Percentiles rank a stretch among this genome's conserved stretches.
phyloP scores from a whole-genome alignment of 306 rosid genomes.

The Heteromeles arbutifolia region DNA sequence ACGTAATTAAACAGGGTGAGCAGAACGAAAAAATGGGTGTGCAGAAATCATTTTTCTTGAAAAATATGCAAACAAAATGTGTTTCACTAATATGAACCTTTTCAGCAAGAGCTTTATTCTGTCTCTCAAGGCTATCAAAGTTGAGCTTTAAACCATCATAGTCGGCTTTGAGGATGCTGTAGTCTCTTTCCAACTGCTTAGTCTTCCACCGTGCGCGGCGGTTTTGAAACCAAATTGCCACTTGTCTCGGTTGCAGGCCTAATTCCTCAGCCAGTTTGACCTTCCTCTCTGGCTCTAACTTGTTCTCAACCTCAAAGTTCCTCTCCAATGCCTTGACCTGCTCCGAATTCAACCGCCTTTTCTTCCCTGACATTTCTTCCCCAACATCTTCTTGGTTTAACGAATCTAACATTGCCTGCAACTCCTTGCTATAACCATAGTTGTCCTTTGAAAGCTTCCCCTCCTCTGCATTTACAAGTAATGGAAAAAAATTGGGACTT shows the following conservation, averaged over 20 bases:
- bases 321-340: conserved; percentile 69
- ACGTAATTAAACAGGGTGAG: background rate
- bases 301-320: conserved; percentile 63
- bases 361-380: conserved; percentile 49
- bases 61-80: background rate
- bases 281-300: conserved; percentile 70
- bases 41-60: background rate
- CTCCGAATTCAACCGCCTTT: conserved; percentile 45
- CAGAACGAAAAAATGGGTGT: background rate
- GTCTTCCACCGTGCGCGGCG: conserved; percentile 81
- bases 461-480: conserved; percentile 22
- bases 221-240: conserved; percentile 84
- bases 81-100: conserved; percentile 25
- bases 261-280: conserved; percentile 53
- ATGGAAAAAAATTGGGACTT: background rate
- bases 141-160: conserved; percentile 49
- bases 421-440: conserved; percentile 55
- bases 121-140: conserved; percentile 39
- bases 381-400: conserved; percentile 55
- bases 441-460: conserved; percentile 3
- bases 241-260: conserved; percentile 67
- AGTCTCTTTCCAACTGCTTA: conserved; percentile 71
- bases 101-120: conserved; percentile 35
- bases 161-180: conserved; percentile 43
- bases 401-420: conserved; percentile 64